These are phyloP conservation scores for Botrytis tulipae DNA, from an alignment of 2,329 filamentous ascomycete species.

Conservation along the genomic window DNA sequence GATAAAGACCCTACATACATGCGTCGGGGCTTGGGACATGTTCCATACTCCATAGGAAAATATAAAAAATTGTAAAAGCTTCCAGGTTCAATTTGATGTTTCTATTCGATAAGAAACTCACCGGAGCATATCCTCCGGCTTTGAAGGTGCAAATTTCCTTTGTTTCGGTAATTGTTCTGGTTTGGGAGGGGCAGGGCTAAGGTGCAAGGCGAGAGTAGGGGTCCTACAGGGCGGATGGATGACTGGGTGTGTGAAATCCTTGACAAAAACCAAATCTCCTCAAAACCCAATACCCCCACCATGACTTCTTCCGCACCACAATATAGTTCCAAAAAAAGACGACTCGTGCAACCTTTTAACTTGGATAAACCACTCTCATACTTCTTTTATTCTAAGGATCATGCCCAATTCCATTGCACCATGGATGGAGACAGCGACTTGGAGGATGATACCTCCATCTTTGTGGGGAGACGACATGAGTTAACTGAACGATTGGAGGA, in stretches of 20 bases:
- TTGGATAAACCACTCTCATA: conserved; percentile 6
- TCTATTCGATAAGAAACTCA: not conserved
- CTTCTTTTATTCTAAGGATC: conserved; percentile 13
- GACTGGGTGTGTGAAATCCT: not conserved
- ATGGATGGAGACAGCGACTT: conserved; percentile 27
- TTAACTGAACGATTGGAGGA: conserved; percentile 55
- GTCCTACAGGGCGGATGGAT: not conserved
- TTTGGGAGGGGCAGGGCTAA: not conserved
- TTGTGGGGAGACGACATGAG: conserved; percentile 54
- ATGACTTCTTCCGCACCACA: conserved; percentile 7
- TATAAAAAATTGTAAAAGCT: not conserved
- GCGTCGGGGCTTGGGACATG: not conserved
- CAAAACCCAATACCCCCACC: not conserved
- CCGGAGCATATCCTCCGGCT: conserved; percentile 16
- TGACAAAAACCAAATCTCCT: conserved; percentile 8
- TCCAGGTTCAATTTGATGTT: no score
- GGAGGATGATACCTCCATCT: conserved; percentile 33
- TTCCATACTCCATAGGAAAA: not conserved
- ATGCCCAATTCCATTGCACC: conserved; percentile 20
- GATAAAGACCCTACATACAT: not conserved
- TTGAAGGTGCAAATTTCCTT: not conserved
- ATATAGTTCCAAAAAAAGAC: not conserved
- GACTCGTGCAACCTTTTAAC: conserved; percentile 12
- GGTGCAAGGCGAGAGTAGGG: not conserved
- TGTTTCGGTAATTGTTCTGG: not conserved